Evolutionary conservation across 2,329 filamentous ascomycete genomes (phyloP).

Genomic region (Diaporthe sp.): DNA sequence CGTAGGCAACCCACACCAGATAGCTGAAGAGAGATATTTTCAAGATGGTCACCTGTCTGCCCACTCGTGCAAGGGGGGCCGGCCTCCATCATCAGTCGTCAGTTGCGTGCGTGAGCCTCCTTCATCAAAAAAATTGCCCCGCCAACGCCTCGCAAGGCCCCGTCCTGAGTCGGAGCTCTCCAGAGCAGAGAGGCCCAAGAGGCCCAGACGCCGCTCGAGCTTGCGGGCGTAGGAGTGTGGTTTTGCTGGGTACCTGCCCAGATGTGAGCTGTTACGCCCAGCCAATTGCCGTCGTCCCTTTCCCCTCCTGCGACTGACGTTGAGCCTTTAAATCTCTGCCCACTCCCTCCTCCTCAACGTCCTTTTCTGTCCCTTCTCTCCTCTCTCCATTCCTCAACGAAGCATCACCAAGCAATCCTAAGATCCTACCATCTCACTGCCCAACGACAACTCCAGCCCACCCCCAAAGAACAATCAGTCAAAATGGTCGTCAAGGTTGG

Average conservation of each 20-base stretch:
- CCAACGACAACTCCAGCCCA: constrained; percentile 25
- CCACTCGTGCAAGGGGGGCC: constrained; percentile 10
- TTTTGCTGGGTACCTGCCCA: constrained; percentile 20
- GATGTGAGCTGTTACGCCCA: constrained; percentile 26
- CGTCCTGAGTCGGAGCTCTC: constrained; percentile 37
- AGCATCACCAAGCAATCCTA: constrained; percentile 25
- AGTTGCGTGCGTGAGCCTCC: constrained; percentile 31
- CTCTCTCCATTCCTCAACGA: constrained; percentile 33
- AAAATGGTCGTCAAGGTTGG: constrained; percentile 81
- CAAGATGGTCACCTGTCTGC: constrained; percentile 27
- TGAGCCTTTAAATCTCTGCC: constrained; percentile 43
- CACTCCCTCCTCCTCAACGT: constrained; percentile 33
- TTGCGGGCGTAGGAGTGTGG: background rate
- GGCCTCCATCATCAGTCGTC: constrained; percentile 8
- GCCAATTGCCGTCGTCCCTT: constrained; percentile 30
- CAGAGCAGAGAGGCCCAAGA: constrained; percentile 1
- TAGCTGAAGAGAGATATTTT: background rate
- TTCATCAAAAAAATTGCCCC: constrained; percentile 34
- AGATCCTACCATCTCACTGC: background rate
- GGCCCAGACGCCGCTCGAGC: background rate
- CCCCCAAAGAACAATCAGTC: constrained; percentile 44
- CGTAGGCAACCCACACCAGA: constrained; percentile 4
- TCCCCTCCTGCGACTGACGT: constrained; percentile 37
- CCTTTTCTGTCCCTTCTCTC: constrained; percentile 23
- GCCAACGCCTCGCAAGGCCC: constrained; percentile 33